Evolutionary conservation across 2,329 filamentous ascomycete genomes (phyloP).

Genomic region (Fusarium drepaniforme): DNA sequence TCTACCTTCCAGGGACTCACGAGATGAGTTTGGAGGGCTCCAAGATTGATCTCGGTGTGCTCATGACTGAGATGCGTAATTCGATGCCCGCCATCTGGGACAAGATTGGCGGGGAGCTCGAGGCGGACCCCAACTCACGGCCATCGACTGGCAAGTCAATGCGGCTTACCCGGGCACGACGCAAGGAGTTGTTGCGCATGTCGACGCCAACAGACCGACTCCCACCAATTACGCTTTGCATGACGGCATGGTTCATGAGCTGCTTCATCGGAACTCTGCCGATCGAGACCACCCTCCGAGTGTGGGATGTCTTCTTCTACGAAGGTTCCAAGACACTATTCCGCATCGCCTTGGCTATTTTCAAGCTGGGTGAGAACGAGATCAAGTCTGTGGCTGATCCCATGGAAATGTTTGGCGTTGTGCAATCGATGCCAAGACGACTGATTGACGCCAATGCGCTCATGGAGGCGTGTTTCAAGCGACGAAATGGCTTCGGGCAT

Average conservation of each 20-base stretch:
- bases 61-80: constrained; percentile 89
- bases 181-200: constrained; percentile 53
- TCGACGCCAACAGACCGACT: constrained; percentile 65
- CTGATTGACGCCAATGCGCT: constrained; percentile 86
- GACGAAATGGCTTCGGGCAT: constrained; percentile 83
- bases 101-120: constrained; percentile 86
- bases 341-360: constrained; percentile 89
- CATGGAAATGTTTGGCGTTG: constrained; percentile 96
- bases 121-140: constrained; percentile 59
- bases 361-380: constrained; percentile 86
- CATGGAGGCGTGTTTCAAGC: constrained; percentile 85
- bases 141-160: constrained; percentile 51
- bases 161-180: constrained; percentile 53
- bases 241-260: constrained; percentile 98
- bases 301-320: constrained; percentile 97
- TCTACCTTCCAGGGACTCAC: constrained; percentile 91
- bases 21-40: constrained; percentile 91
- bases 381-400: constrained; percentile 85
- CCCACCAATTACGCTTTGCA: constrained; percentile 91
- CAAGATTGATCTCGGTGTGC: constrained; percentile 92
- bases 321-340: constrained; percentile 96
- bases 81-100: constrained; percentile 86
- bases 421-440: constrained; percentile 85
- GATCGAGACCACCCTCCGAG: constrained; percentile 89
- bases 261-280: constrained; percentile 94